Conservation (phyloP, 371 early-diverging fungal species). For the Capillidium heterosporum region DNA sequence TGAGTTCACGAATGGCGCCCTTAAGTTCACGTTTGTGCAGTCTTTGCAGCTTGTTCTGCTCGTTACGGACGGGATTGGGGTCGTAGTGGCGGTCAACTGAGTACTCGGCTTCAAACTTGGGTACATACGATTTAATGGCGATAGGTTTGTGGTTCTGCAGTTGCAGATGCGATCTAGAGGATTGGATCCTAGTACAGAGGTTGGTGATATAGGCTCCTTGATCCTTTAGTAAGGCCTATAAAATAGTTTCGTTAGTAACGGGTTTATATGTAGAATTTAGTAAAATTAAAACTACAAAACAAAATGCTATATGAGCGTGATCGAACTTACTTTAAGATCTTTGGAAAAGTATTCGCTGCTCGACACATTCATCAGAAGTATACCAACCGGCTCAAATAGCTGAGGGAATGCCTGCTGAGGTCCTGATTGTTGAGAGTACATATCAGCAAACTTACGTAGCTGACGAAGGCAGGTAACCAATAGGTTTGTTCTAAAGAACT, state of each 20-base stretch:
- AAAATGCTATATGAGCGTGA: too few relatives aligned
- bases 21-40: conserved; percentile 78
- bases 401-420: background rate
- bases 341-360: too few relatives aligned
- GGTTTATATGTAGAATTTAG: too few relatives aligned
- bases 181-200: background rate
- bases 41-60: conserved; percentile 49
- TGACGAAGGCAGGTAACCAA: background rate
- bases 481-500: background rate
- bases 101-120: conserved; percentile 76
- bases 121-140: conserved; percentile 72
- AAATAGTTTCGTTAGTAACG: background rate
- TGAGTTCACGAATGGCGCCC: conserved; percentile 84
- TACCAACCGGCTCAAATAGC: background rate
- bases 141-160: conserved; percentile 73
- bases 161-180: conserved; percentile 42
- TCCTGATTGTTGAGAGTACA: background rate
- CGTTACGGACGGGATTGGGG: conserved; percentile 52
- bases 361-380: too few relatives aligned
- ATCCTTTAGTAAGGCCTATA: background rate
- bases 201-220: background rate
- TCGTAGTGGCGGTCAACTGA: conserved; percentile 67
- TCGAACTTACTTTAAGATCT: background rate
- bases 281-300: too few relatives aligned
- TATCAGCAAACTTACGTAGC: background rate